Percentiles rank a stretch among this genome's conserved stretches.
These are phyloP conservation scores for Calycina marina DNA, from an alignment of 2,329 filamentous ascomycete genomes.

Conservation along the genomic window DNA sequence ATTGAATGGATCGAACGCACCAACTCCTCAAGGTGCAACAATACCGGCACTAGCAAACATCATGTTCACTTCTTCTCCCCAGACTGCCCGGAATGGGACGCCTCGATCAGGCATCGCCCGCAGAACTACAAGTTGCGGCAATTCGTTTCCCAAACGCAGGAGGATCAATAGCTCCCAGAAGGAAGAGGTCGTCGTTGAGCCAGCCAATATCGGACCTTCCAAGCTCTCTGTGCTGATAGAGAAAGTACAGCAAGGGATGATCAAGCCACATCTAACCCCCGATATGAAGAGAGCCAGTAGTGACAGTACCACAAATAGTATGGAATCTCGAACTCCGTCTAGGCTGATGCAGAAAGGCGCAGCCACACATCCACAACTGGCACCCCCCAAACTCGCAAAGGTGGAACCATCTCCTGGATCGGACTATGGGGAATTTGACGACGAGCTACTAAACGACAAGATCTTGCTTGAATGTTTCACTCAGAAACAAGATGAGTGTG, in stretches of 20 bases:
- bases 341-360: background rate
- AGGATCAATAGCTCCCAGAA: slow-evolving; percentile 32
- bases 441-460: slow-evolving; percentile 28
- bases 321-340: background rate
- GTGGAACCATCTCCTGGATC: slow-evolving; percentile 8
- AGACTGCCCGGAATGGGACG: slow-evolving; percentile 32
- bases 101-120: slow-evolving; percentile 33
- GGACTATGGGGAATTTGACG: slow-evolving; percentile 32
- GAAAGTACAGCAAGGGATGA: slow-evolving; percentile 41
- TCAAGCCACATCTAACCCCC: slow-evolving; percentile 2
- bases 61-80: slow-evolving; percentile 57
- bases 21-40: slow-evolving; percentile 17
- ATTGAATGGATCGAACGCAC: slow-evolving; percentile 25
- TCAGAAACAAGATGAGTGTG: no score
- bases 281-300: background rate
- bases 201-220: slow-evolving; percentile 32
- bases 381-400: background rate
- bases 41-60: slow-evolving; percentile 48
- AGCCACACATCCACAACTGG: background rate
- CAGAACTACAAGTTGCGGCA: slow-evolving; percentile 53
- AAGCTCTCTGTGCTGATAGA: slow-evolving; percentile 49
- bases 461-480: slow-evolving; percentile 36
- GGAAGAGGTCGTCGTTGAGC: slow-evolving; percentile 20
- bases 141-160: slow-evolving; percentile 58
- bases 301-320: slow-evolving; percentile 7